A percentile compares a stretch with the other conserved stretches of the same genome.
Evolutionary conservation across 176 grass and related monocot genomes (phyloP).

Genomic region (Urochloa ruziziensis): DNA sequence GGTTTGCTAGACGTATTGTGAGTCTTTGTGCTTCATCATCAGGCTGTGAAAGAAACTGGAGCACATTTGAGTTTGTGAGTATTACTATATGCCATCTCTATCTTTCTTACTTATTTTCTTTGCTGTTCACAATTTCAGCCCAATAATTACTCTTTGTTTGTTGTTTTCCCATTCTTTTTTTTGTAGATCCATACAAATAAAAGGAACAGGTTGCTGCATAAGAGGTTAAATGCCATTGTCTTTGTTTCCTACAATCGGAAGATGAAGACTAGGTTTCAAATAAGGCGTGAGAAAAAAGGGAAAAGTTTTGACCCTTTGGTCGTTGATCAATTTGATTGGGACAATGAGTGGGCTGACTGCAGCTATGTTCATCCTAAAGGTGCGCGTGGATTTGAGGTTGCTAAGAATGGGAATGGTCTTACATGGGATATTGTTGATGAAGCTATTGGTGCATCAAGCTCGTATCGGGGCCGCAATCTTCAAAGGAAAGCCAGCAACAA

Average conservation of each 20-base stretch:
- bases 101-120: too few relatives aligned
- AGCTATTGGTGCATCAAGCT: background rate
- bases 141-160: background rate
- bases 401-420: background rate
- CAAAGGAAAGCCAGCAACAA: background rate
- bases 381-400: background rate
- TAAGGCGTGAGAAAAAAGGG: too few relatives aligned
- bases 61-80: background rate
- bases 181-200: background rate
- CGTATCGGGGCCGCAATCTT: background rate
- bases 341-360: background rate
- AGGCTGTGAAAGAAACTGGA: background rate
- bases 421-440: background rate
- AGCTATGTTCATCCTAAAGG: background rate
- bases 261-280: background rate
- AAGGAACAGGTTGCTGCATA: background rate
- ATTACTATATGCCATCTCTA: background rate
- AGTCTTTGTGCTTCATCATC: background rate
- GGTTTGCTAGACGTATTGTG: background rate
- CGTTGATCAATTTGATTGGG: background rate
- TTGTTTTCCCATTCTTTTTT: accelerated
- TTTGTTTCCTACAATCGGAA: background rate
- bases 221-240: background rate
- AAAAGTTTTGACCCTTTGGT: background rate
- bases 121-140: background rate